Evolutionary conservation across 2,329 filamentous ascomycete genomes (phyloP), one percentile per base, ranked within the genome.

Genomic region (Sordariomycetes sp.): DNA sequence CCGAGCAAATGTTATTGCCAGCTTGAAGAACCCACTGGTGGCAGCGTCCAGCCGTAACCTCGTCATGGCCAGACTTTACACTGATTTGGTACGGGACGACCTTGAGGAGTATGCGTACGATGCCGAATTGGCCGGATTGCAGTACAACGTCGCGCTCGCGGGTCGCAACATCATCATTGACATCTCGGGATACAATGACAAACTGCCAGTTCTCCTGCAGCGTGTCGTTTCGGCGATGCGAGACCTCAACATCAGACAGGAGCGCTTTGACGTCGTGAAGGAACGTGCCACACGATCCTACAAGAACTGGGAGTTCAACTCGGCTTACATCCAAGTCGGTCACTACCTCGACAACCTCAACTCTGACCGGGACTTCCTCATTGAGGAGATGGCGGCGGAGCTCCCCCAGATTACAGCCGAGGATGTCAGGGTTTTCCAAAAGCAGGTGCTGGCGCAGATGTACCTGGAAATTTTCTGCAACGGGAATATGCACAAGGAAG

Each of bases 21-120:
- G 80, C 45, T 70, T 93, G 44, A 76, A 80, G 46, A 94, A 81
- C 39, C 83, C 87, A 0, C 60, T 94, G 30, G 78, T 84, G n/a
- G 79, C 78, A 53, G 73, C 84, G 2, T 87, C 84, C 5, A 83
- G 87, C 2, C 79, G 82, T 37, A 88, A 83, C 41, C 69, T 75
- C 21, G 78, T 93, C 39, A 86, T 92, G 51, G 75, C 82, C 3
- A 78, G 76, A 37, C 59, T 98, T 5, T 95, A 86, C 53, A 82
- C 83, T 3, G 85, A 92, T 44, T 67, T 96, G 14, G 86, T 98
- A 12, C 74, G 83, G 35, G 92, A 98, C 58, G 85, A 85, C 2
- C 61, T 98, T 18, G 84, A 85, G 35, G 88, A 95, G 54, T 96
- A 94, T 55, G 85, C 88, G 0, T 98, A 98, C 49, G 90, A 95